Conservation (phyloP, 1,139 yeast species). For the Scheffersomyces insectosa region DNA sequence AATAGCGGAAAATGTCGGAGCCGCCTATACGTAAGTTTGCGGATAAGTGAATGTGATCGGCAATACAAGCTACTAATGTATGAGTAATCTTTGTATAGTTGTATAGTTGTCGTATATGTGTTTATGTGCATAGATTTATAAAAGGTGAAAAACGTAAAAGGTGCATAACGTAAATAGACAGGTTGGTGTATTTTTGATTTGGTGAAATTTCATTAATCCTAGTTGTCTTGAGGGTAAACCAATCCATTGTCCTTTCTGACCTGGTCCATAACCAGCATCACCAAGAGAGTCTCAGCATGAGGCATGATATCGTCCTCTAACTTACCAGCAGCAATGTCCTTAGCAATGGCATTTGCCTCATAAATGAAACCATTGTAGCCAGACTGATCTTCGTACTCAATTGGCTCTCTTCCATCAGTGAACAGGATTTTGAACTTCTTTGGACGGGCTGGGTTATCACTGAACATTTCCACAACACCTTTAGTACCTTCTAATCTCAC, state of each 20-base stretch:
- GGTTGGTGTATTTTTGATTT: no score
- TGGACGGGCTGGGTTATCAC: constrained; percentile 19
- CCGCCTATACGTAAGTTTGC: no score
- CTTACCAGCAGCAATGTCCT: constrained; percentile 13
- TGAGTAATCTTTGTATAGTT: no score
- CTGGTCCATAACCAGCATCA: constrained; percentile 15
- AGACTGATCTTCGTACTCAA: constrained; percentile 10
- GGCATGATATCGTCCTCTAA: constrained; percentile 11
- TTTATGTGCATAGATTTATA: no score
- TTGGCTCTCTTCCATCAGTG: constrained; percentile 7
- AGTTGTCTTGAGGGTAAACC: constrained; percentile 12
- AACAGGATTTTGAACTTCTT: constrained; percentile 9
- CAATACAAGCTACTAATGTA: no score
- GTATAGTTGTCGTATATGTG: no score
- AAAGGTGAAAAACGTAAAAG: no score
- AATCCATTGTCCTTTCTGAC: constrained; percentile 14
- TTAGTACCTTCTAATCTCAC: constrained; percentile 19
- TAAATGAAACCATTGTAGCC: constrained; percentile 20
- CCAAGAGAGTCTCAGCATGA: constrained; percentile 15
- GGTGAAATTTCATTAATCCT: background rate
- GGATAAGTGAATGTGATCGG: no score
- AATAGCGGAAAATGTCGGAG: no score
- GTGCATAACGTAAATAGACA: no score
- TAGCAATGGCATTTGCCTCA: constrained; percentile 18
- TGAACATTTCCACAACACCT: constrained; percentile 16